Evolutionary conservation across 2,329 filamentous ascomycete genomes (phyloP).

Genomic region (Furcasterigmium sp.): DNA sequence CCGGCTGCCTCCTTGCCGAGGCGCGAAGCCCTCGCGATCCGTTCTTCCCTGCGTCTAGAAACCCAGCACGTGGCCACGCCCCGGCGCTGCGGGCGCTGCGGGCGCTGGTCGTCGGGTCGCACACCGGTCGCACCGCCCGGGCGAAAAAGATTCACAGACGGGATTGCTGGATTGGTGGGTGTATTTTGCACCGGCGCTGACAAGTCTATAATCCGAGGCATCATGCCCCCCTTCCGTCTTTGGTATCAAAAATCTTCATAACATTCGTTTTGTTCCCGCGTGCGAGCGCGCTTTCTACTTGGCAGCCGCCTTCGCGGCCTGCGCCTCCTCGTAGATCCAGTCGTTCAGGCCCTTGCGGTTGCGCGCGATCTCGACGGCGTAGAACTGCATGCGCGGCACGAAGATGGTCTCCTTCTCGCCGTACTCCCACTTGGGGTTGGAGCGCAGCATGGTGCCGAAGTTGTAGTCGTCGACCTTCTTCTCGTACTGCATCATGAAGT

Average conservation of each 20-base stretch:
- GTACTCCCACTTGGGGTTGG: constrained; percentile 76
- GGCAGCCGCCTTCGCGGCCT: constrained; percentile 47
- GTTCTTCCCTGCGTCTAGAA: constrained; percentile 1
- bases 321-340: constrained; percentile 87
- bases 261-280: neutral
- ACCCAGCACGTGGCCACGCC: neutral
- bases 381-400: constrained; percentile 52
- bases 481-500: constrained; percentile 91
- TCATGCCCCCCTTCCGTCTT: neutral
- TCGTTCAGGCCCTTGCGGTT: constrained; percentile 90
- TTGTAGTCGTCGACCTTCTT: constrained; percentile 96
- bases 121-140: neutral
- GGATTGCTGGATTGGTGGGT: too few species aligned
- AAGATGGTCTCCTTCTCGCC: constrained; percentile 88
- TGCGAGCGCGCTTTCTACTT: too few species aligned
- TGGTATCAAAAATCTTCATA: neutral
- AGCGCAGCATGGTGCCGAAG: constrained; percentile 90
- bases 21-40: too few species aligned
- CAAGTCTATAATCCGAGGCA: too few species aligned
- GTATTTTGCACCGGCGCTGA: too few species aligned
- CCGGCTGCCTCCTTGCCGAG: neutral
- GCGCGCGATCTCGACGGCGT: constrained; percentile 53
- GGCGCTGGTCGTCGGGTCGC: neutral
- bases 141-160: neutral
- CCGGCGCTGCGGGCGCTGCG: neutral